Evolutionary conservation across 2,329 filamentous ascomycete species (phyloP), one percentile per base, ranked within the genome.

Genomic region (Clathrospora elynae): DNA sequence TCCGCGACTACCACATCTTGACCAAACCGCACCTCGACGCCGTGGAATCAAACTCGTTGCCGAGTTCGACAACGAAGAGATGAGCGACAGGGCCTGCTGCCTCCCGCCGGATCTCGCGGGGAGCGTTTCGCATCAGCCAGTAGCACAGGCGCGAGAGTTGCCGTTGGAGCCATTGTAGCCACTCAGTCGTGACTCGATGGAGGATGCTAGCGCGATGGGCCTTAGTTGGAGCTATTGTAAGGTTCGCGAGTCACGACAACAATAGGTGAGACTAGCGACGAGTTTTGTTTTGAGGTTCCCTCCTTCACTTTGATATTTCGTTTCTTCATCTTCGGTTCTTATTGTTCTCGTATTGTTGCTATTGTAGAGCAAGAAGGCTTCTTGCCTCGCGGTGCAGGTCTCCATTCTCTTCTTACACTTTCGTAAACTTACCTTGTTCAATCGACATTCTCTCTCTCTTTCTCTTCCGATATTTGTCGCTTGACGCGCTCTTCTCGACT

Each of bases 261-360:
- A 51, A 51, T 42, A 51, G 33, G 46, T 44, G 42, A 39, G 39
- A 43, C 43, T 43, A 49, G 50, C 22, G 53, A 41, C 40, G 46
- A 47, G 36, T 61, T 61, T 58, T 38, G 48, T 55, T 46, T 51
- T 55, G 31, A 53, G 46, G 42, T 45, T 49, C 33, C 45, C 51
- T 39, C 39, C 48, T 57, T 62, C 52, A 58, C 49, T 42, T 60
- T 19, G 43, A 37, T 11, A 36, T 28, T 44, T 34, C 19, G 31
- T 46, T 50, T 49, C 44, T 48, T 56, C 51, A 53, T 48, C 50
- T 57, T 57, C 47, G 46, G 28, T 60, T 57, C 51, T 51, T 61
- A 60, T 67, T 63, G 61, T 67, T 54, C 46, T 43, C 53, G 17
- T 59, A 59, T 67, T 62, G 59, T 58, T 67, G 53, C 58, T 70